A percentile compares a stretch with the other conserved stretches of the same genome.
Evolutionary conservation across 1,139 yeast species (phyloP).

Genomic region (Pichia sp.): DNA sequence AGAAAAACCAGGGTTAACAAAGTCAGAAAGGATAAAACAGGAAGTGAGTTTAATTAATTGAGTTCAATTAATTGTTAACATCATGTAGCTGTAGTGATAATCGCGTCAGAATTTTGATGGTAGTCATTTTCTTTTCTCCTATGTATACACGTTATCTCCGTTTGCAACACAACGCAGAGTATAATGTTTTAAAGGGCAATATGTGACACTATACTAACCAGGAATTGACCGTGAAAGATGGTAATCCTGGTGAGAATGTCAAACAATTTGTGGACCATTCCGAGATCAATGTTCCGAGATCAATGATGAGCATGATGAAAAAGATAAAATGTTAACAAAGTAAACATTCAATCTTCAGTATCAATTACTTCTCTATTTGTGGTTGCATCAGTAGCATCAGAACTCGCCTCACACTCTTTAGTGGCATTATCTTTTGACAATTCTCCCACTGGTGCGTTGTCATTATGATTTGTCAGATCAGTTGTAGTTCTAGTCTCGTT

Average conservation of each 20-base stretch:
- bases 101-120: too few relatives aligned
- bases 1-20: conserved; percentile 78
- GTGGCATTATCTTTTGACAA: not conserved
- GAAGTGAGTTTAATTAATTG: too few relatives aligned
- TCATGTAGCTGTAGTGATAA: too few relatives aligned
- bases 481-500: not conserved
- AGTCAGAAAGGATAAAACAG: too few relatives aligned
- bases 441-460: not conserved
- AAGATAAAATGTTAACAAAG: conserved; percentile 2
- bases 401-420: not conserved
- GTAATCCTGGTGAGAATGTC: not conserved
- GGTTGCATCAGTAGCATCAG: not conserved
- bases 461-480: not conserved
- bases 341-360: conserved; percentile 4
- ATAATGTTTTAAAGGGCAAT: not conserved
- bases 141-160: too few relatives aligned
- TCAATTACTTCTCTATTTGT: not conserved
- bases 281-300: not conserved
- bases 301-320: not conserved
- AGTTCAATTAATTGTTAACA: too few relatives aligned
- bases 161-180: too few relatives aligned
- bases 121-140: too few relatives aligned
- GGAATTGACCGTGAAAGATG: not conserved
- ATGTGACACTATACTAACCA: not conserved
- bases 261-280: not conserved